These are phyloP conservation scores for Fusarium begoniae DNA, from an alignment of 2,329 filamentous ascomycete genomes.

Conservation along the genomic window DNA sequence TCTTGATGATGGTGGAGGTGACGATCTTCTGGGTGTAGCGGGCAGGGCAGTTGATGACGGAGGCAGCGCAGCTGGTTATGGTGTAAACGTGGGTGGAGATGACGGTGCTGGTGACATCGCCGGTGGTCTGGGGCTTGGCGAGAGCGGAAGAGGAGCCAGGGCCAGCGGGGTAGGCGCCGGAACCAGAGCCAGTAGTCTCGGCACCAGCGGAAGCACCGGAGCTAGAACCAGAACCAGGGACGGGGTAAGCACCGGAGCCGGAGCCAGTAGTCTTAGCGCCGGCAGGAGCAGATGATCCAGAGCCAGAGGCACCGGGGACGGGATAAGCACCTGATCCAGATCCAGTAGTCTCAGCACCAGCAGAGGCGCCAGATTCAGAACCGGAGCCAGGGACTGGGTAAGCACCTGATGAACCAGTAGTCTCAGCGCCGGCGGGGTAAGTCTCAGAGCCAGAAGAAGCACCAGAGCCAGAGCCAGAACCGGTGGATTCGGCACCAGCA, in stretches of 20 bases:
- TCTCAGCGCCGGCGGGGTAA: too few relatives aligned
- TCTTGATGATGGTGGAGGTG: conserved; percentile 35
- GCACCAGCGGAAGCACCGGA: background rate
- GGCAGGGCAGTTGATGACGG: conserved; percentile 52
- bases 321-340: background rate
- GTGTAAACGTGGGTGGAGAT: conserved; percentile 42
- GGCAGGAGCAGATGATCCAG: background rate
- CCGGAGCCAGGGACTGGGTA: background rate
- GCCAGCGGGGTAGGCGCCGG: background rate
- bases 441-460: background rate
- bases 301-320: background rate
- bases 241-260: too few relatives aligned
- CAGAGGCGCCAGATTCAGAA: background rate
- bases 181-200: background rate
- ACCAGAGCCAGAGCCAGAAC: background rate
- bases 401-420: too few relatives aligned
- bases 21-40: conserved; percentile 47
- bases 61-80: conserved; percentile 50
- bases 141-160: background rate
- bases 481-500: background rate
- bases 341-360: background rate
- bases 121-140: background rate
- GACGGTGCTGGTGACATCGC: conserved; percentile 37
- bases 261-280: background rate
- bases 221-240: background rate